These are phyloP conservation scores for Solanum megistacrolobum DNA, from an alignment of 257 asterid genomes.

Conservation along the genomic window DNA sequence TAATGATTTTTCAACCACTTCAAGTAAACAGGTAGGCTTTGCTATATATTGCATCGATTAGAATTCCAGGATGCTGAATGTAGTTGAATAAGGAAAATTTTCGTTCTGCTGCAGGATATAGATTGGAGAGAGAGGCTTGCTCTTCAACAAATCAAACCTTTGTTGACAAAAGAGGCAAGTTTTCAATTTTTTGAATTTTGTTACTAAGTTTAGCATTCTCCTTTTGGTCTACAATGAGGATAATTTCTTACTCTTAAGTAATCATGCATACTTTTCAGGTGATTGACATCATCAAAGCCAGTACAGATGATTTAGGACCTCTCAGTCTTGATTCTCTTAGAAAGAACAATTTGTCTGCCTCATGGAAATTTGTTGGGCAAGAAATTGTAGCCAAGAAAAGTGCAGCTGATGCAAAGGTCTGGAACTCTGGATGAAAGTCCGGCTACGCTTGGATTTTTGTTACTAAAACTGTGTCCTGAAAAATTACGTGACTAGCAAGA, in stretches of 20 bases:
- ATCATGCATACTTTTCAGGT: conserved; percentile 34
- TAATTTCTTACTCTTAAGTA: background rate
- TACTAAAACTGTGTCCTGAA: background rate
- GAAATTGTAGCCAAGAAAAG: conserved; percentile 20
- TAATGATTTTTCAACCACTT: conserved; percentile 12
- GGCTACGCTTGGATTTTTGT: background rate
- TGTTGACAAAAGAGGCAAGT: conserved; percentile 57
- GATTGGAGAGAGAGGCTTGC: conserved; percentile 74
- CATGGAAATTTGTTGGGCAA: conserved; percentile 54
- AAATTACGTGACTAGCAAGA: background rate
- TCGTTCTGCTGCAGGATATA: conserved; percentile 31
- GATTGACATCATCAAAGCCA: conserved; percentile 56
- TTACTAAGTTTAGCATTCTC: background rate
- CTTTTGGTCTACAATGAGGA: background rate
- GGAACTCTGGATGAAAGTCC: conserved; percentile 3
- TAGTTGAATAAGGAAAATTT: conserved; percentile 1
- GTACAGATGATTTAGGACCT: conserved; percentile 67
- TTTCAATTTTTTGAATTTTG: background rate
- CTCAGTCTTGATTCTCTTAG: conserved; percentile 54
- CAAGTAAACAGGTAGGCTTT: conserved; percentile 40
- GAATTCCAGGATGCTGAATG: conserved; percentile 4
- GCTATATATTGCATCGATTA: background rate
- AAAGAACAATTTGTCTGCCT: conserved; percentile 59
- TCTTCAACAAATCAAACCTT: conserved; percentile 45
- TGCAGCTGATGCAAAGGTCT: conserved; percentile 43